Percentiles rank a stretch among this genome's conserved stretches.
phyloP scores from a whole-genome alignment of 495 filamentous ascomycete species.

The Hypoxylon crocopeplum region DNA sequence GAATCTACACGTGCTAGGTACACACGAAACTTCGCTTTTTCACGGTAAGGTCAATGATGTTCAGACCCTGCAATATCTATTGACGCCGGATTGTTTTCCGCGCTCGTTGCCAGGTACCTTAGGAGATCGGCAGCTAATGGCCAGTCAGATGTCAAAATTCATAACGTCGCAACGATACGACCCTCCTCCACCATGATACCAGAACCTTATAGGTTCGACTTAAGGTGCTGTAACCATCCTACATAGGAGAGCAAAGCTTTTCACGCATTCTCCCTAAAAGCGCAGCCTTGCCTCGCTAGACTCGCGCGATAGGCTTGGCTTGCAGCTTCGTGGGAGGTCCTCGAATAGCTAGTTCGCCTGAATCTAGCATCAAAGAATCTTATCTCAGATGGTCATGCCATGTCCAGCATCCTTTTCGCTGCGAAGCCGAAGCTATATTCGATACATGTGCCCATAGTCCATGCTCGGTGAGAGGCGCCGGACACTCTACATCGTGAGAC shows the following conservation, averaged over 20 bases:
- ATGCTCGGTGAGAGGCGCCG: neutral
- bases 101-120: too few relatives aligned
- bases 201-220: slow-evolving; percentile 26
- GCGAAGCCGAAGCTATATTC: slow-evolving; percentile 14
- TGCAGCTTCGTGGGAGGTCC: neutral
- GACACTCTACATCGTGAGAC: slow-evolving; percentile 27
- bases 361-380: slow-evolving; percentile 19
- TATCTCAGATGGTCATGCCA: slow-evolving; percentile 25
- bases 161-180: neutral
- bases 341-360: neutral
- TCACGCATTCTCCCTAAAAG: slow-evolving; percentile 2
- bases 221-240: slow-evolving; percentile 31
- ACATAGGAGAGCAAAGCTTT: neutral
- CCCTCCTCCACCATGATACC: slow-evolving; percentile 3
- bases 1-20: too few relatives aligned
- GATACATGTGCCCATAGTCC: neutral
- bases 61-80: neutral
- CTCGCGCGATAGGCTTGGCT: neutral
- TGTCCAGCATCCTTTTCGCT: slow-evolving; percentile 7
- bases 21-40: too few relatives aligned
- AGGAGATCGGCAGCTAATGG: neutral
- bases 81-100: too few relatives aligned
- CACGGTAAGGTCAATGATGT: neutral
- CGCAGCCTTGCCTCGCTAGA: neutral
- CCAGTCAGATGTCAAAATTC: neutral